Evolutionary conservation across 2,329 filamentous ascomycete species (phyloP), one percentile per base, ranked within the genome.

Genomic region (Colletotrichum paranaense): DNA sequence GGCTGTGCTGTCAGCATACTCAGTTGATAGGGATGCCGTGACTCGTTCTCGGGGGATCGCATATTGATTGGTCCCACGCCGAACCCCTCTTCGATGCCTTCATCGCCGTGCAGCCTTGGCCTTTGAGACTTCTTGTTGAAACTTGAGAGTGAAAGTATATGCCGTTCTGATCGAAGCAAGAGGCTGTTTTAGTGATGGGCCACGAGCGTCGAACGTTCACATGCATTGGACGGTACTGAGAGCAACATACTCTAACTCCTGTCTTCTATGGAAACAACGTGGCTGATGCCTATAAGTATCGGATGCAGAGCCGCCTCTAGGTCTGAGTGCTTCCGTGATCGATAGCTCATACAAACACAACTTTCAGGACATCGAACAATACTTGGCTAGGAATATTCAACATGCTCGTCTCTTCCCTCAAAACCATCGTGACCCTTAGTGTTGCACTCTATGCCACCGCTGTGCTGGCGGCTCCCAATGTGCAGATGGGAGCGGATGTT

Each of bases 81-180:
- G 32, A 42, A 42, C 16, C 53, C 35, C 30, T 59, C 42, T 28
- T 22, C 9, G 6, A 6, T 5, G 26, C 19, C 59, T 42, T 19
- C 24, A 19, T 28, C n/a, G 11, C 19, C 42, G 8, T 4, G 49
- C 26, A 63, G 7, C 26, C 24, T 52, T 53, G 38, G 46, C 68
- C n/a, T 3, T 14, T 19, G 62, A 66, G 42, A 60, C 55, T 55
- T 60, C 62, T 12, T 55, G 19, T 69, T 32, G 55, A 70, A 70
- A 70, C 68, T 19, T 67, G n/a, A 6, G 19, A 9, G 35, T 26
- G 24, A 70, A 49, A 70, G 62, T 67, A 30, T 67, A 70, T 67
- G 55, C 11, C 4, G 42, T 22, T 49, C 8, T 49, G 42, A 8
- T 19, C 5, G 8, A 19, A 64, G 16, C 2, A n/a, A n/a, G 7